phyloP scores from a whole-genome alignment of 2,329 filamentous ascomycete species.

The Aspergillus fijiensis region DNA sequence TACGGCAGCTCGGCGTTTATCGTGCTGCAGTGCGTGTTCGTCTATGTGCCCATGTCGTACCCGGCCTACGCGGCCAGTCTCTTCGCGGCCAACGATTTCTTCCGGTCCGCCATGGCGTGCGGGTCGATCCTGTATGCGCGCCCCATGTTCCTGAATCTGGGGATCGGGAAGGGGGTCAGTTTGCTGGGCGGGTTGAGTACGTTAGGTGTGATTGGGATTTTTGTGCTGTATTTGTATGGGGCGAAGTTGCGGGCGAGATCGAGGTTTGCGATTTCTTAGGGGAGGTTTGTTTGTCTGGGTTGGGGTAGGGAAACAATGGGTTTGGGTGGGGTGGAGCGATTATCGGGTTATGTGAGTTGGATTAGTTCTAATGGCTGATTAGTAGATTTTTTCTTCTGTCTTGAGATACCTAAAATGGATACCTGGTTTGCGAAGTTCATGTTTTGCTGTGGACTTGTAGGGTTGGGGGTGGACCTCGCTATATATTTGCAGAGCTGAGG shows the following conservation, averaged over 20 bases:
- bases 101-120: conserved; percentile 27
- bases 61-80: conserved; percentile 26
- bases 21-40: conserved; percentile 40
- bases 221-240: neutral
- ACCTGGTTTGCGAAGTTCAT: too few species aligned
- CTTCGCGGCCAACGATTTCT: conserved; percentile 35
- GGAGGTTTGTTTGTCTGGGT: neutral
- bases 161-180: conserved; percentile 27
- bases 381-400: too few species aligned
- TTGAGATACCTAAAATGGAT: too few species aligned
- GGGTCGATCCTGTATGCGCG: conserved; percentile 32
- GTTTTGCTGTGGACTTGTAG: too few species aligned
- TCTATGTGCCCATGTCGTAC: conserved; percentile 30
- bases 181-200: conserved; percentile 24
- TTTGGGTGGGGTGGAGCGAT: too few species aligned
- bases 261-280: neutral
- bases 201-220: neutral
- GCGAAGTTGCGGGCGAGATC: neutral
- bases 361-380: too few species aligned
- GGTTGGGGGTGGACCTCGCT: too few species aligned
- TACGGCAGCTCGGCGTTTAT: conserved; percentile 36
- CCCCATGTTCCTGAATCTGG: conserved; percentile 27
- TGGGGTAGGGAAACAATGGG: too few species aligned
- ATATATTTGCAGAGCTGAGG: too few species aligned
- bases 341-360: too few species aligned